These are phyloP conservation scores for Flaveria brownii DNA, from an alignment of 129 eudicot genomes.

Conservation along the genomic window DNA sequence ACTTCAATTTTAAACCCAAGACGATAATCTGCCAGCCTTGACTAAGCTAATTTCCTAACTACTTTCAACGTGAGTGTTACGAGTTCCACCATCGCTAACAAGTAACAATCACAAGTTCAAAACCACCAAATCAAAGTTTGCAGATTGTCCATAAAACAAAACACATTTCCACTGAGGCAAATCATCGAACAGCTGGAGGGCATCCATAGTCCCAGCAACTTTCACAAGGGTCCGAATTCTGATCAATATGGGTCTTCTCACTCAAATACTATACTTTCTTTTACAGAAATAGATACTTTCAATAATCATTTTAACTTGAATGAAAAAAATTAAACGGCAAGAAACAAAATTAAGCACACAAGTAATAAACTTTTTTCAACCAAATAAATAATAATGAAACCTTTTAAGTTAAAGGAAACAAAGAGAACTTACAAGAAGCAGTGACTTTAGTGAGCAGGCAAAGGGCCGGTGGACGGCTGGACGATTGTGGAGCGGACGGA, in stretches of 20 bases:
- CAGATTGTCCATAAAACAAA: not conserved
- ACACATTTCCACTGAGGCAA: not conserved
- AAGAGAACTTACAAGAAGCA: not conserved
- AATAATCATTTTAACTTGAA: not conserved
- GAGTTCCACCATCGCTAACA: not conserved
- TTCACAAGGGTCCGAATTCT: not conserved
- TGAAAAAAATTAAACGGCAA: not conserved
- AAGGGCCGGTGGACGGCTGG: not conserved
- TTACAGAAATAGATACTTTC: not conserved
- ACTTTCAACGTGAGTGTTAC: not conserved
- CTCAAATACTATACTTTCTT: not conserved
- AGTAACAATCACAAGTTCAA: not conserved
- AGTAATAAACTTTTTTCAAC: not conserved
- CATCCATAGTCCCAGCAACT: not conserved
- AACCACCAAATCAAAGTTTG: not conserved
- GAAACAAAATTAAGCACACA: not conserved
- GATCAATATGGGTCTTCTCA: not conserved
- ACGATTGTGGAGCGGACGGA: not conserved
- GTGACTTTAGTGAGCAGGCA: not conserved
- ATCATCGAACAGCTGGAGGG: slow-evolving; percentile 10
- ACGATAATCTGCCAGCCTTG: not conserved
- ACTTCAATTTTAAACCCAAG: not conserved
- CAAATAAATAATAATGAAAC: not conserved
- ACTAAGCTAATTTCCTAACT: not conserved
- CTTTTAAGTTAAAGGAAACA: not conserved